Evolutionary conservation across 1,284 basidiomycete species (phyloP), one percentile per base, ranked within the genome.

Genomic region (Amylostereum areolatum): DNA sequence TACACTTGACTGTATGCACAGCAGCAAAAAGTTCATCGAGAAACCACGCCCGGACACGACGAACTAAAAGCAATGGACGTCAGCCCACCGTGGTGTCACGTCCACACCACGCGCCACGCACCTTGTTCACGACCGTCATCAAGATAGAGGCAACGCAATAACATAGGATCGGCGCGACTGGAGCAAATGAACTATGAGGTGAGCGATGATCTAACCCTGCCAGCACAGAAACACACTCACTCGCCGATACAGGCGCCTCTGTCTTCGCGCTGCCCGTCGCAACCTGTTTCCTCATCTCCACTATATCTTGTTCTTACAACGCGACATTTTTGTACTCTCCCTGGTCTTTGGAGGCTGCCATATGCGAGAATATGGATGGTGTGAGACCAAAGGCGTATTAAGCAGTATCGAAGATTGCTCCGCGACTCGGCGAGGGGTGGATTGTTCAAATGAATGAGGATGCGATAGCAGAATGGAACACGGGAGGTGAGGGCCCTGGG

Each of bases 81-180:
- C 43, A 41, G 34, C 27, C 24, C 18, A 25, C 10, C 18, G 10
- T n/a, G 41, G 9, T 29, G 45, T 39, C 27, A 43, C n/a, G 33
- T 11, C 12, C 34, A 11, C 5, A 35, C 45, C 34, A 6, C 25
- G 18, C 45, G 34, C 27, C 4, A 64, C 75, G 42, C 54, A 92
- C 93, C 78, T 99, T 98, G 77, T 98, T 98, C 54, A 97, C 83
- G 43, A 99, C 81, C 0, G 97, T 99, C 97, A 99, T 99, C 50
- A 94, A 74, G 60, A 99, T 97, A 37, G 92, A 95, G 2, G 96
- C 92, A 29, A 88, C 59, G 65, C 97, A 99, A 69, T 99, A 99
- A 62, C 87, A 91, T 52, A 89, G 55, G 55, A 98, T 89, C 31
- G 95, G 85, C 7, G 88, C 74, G 33, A 85, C 84, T 80, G 65